phyloP scores from a whole-genome alignment of 2,329 filamentous ascomycete genomes.

The Neocatenulostroma microsporum region DNA sequence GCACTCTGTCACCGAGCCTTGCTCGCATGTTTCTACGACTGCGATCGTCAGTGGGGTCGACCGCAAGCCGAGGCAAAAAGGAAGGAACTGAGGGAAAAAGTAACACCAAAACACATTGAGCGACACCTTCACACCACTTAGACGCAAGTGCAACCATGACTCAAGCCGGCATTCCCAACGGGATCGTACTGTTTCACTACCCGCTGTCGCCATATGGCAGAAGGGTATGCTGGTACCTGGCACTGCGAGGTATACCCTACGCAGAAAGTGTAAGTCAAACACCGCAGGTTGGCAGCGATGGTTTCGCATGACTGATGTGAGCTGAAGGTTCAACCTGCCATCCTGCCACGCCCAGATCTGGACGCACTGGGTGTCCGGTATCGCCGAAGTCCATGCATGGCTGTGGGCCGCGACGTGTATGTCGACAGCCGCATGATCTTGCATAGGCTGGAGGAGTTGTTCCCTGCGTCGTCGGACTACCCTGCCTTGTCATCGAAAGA shows the following conservation, averaged over 20 bases:
- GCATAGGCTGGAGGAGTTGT: slow-evolving; percentile 29
- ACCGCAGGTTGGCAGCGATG: not conserved
- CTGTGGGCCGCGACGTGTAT: slow-evolving; percentile 60
- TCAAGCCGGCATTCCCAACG: too few species aligned
- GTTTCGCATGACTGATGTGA: not conserved
- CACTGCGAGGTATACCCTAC: slow-evolving; percentile 57
- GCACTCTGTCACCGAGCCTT: too few species aligned
- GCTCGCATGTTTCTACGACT: too few species aligned
- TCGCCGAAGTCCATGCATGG: slow-evolving; percentile 60
- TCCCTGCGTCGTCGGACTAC: too few species aligned
- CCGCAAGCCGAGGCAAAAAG: too few species aligned
- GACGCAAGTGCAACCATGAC: too few species aligned
- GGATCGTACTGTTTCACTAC: slow-evolving; percentile 61
- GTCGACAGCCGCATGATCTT: slow-evolving; percentile 51
- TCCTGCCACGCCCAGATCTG: slow-evolving; percentile 57
- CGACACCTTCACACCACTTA: too few species aligned
- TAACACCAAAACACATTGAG: too few species aligned
- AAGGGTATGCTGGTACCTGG: slow-evolving; percentile 59
- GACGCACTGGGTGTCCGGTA: slow-evolving; percentile 54
- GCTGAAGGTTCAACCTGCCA: slow-evolving; percentile 1
- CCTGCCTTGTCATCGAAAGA: too few species aligned
- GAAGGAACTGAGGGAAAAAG: too few species aligned
- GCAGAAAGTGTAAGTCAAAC: slow-evolving; percentile 54
- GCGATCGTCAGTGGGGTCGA: too few species aligned
- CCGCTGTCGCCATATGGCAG: slow-evolving; percentile 56